These are phyloP conservation scores for Nothophytophthora sp. DNA, from an alignment of 352 stramenopile genomes.

Conservation along the genomic window DNA sequence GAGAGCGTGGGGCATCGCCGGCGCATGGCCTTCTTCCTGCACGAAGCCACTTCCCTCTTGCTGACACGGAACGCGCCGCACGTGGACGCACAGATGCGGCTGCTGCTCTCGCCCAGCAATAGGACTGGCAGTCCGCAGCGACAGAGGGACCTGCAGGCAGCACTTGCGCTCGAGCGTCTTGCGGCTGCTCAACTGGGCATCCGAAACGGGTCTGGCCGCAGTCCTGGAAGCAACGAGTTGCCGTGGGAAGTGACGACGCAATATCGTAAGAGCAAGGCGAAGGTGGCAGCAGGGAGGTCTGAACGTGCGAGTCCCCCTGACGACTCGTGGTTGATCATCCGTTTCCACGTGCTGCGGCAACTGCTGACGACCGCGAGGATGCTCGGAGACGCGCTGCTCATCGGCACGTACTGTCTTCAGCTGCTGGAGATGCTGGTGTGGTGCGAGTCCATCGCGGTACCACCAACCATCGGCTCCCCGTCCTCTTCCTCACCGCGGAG, in stretches of 20 bases:
- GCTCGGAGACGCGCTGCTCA: slow-evolving; percentile 46
- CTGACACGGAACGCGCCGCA: slow-evolving; percentile 27
- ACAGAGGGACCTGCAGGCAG: slow-evolving; percentile 56
- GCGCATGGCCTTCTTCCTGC: slow-evolving; percentile 70
- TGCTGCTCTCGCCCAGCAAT: slow-evolving; percentile 28
- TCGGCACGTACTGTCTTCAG: slow-evolving; percentile 60
- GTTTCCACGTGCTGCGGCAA: slow-evolving; percentile 80
- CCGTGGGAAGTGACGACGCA: slow-evolving; percentile 54
- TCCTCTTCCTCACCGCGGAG: slow-evolving; percentile 1
- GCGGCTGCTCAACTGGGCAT: slow-evolving; percentile 59
- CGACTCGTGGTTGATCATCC: slow-evolving; percentile 68
- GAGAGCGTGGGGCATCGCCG: slow-evolving; percentile 60
- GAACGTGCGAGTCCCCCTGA: slow-evolving; percentile 11
- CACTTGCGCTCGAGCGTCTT: slow-evolving; percentile 53
- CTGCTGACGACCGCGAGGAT: slow-evolving; percentile 64
- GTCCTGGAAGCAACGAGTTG: not conserved
- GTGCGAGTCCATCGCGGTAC: slow-evolving; percentile 46
- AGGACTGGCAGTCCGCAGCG: slow-evolving; percentile 20
- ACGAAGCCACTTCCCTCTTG: slow-evolving; percentile 64
- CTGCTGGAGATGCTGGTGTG: slow-evolving; percentile 67
- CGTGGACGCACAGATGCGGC: slow-evolving; percentile 12
- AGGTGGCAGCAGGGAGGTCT: slow-evolving; percentile 9
- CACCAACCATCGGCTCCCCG: slow-evolving; percentile 2
- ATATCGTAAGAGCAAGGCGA: slow-evolving; percentile 25
- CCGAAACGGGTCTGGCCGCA: not conserved